Conservation (phyloP, 371 early-diverging fungal genomes). For the Dinochytrium kinnereticum region DNA sequence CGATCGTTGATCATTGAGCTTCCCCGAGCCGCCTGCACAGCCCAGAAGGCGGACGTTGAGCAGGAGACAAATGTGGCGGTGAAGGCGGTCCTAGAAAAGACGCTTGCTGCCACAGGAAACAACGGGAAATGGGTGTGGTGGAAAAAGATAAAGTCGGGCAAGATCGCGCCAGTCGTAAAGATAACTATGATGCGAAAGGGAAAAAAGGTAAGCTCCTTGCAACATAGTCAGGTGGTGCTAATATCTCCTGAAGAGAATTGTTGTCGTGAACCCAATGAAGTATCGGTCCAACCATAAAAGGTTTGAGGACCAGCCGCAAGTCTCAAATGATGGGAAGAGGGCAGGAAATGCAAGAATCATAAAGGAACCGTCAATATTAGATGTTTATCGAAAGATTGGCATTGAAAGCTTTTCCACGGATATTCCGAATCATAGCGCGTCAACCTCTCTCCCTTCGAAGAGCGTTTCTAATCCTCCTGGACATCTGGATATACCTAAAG, state of each 20-base stretch:
- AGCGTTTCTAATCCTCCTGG: too few species aligned
- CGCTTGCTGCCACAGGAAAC: background rate
- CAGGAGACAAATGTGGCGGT: background rate
- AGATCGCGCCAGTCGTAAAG: background rate
- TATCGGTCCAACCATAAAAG: constrained; percentile 12
- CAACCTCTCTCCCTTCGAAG: too few species aligned
- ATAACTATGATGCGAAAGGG: background rate
- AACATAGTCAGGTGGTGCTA: background rate
- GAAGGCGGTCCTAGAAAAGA: background rate
- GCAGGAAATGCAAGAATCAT: background rate
- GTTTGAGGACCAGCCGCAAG: background rate
- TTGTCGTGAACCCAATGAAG: constrained; percentile 28
- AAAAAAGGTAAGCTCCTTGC: background rate
- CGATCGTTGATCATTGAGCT: background rate
- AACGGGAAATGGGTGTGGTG: constrained; percentile 12
- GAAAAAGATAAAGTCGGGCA: background rate
- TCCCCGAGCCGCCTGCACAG: background rate
- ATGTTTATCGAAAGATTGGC: background rate
- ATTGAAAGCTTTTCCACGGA: background rate
- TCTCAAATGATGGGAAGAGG: background rate
- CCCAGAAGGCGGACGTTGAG: background rate
- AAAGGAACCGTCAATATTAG: background rate
- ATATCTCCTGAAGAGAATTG: background rate
- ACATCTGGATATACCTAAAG: too few species aligned
- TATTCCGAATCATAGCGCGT: background rate